Evolutionary conservation across 2,329 filamentous ascomycete species (phyloP).

Genomic region (Diaporthe eres): DNA sequence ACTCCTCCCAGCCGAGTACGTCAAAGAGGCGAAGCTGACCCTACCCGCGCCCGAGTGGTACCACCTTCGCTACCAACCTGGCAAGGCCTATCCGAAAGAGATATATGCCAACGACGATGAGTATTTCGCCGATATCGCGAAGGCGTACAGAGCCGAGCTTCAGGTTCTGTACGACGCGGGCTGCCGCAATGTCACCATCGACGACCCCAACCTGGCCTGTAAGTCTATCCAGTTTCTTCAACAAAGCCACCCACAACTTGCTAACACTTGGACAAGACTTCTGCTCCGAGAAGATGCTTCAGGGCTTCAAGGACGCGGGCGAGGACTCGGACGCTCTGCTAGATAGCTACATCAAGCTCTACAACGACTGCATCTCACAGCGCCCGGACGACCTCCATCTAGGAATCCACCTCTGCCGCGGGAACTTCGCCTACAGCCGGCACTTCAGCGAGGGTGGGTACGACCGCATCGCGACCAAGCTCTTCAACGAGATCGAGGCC

Average conservation of each 20-base stretch:
- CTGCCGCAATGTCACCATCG: conserved; percentile 69
- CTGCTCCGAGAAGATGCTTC: conserved; percentile 77
- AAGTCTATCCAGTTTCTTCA: neutral
- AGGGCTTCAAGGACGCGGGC: conserved; percentile 70
- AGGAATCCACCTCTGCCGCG: conserved; percentile 76
- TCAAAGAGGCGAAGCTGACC: conserved; percentile 76
- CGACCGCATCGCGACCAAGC: conserved; percentile 72
- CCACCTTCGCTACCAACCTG: conserved; percentile 65
- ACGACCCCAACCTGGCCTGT: conserved; percentile 72
- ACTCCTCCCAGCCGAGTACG: conserved; percentile 70
- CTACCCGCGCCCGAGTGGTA: conserved; percentile 76
- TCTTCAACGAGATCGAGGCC: conserved; percentile 68
- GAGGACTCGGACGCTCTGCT: conserved; percentile 75
- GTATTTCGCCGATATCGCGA: conserved; percentile 66
- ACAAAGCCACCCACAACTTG: neutral
- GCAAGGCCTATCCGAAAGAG: conserved; percentile 62
- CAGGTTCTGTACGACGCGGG: conserved; percentile 64
- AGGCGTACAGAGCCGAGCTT: conserved; percentile 63
- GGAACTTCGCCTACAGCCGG: conserved; percentile 73
- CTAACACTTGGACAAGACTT: conserved; percentile 64
- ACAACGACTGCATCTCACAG: conserved; percentile 77
- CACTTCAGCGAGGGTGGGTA: conserved; percentile 77
- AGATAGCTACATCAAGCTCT: conserved; percentile 78
- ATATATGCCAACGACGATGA: conserved; percentile 63
- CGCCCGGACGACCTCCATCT: conserved; percentile 77